Conservation (phyloP, 139 green algal species). For the Volvox reticuliferus region DNA sequence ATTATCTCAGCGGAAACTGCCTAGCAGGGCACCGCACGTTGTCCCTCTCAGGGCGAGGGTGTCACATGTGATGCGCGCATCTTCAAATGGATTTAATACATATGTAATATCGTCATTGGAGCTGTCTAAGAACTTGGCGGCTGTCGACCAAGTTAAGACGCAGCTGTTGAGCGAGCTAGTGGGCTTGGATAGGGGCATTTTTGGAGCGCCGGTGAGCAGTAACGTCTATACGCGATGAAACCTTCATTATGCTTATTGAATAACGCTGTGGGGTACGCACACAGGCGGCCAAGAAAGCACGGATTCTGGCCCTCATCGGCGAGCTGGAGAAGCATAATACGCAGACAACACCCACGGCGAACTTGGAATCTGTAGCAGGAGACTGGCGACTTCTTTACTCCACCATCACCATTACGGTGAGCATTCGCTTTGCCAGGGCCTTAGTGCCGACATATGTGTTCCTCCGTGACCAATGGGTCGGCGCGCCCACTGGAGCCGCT, state of each 20-base stretch:
- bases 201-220: conserved; percentile 59
- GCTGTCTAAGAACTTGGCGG: background rate
- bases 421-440: background rate
- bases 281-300: conserved; percentile 64
- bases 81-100: conserved; percentile 17
- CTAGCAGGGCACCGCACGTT: background rate
- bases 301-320: conserved; percentile 60
- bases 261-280: background rate
- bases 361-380: conserved; percentile 66
- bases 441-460: too few species aligned
- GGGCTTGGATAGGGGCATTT: conserved; percentile 72
- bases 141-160: conserved; percentile 44
- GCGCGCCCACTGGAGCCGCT: too few species aligned
- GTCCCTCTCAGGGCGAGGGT: background rate
- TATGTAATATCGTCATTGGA: background rate
- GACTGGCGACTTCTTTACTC: conserved; percentile 85
- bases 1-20: too few species aligned
- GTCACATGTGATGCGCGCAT: background rate
- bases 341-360: conserved; percentile 48
- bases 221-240: background rate
- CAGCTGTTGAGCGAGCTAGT: conserved; percentile 49
- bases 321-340: conserved; percentile 70
- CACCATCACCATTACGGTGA: conserved; percentile 84
- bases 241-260: background rate
- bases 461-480: conserved; percentile 17